Base-by-base conservation (phyloP, 768 basidiomycete species). In the Wakefieldia striispora region DNA sequence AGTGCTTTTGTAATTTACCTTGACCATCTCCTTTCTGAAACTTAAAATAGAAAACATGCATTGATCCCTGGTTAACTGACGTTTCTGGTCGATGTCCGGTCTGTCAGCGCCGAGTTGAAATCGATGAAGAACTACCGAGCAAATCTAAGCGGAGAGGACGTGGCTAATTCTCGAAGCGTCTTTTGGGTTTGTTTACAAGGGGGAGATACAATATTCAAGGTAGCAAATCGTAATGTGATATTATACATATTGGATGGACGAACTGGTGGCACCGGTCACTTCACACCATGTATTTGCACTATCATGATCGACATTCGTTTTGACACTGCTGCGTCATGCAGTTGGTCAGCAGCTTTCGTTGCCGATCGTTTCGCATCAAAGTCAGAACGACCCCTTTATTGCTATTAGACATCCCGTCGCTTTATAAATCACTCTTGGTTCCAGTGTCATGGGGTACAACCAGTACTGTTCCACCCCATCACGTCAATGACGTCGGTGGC, bases 51-150 rank as follows among this genome's bases (percentile, higher is more conserved):
- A 83, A 89, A 88, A 83, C 84, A 20, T 95, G 92, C 64, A 69
- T 95, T 37, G 92, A 95, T 62, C 89, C 91, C 19, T 95, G 93
- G 93, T 68, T 95, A 43, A 83, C 74, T 3, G 84, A 88, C 52
- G 84, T 91, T 13, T 91, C 88, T 24, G 92, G 90, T 5, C 80
- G 91, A 27, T 95, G 92, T 73, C 92, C 92, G 7, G 81, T 86
- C 16, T 95, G 92, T 64, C 91, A 95, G 64, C 72, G 83, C 27
- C 72, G 82, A 21, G 89, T 92, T 13, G 81, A 86, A 49, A 60
- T 79, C 20, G 68, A 67, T 14, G 61, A 74, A 51, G 61, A 61
- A 40, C 62, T 60, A 49, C 62, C 69, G 56, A 72, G 67, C 63
- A 67, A 68, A 58, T 49, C 59, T 9, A 58, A 53, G 54, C 59